Base-by-base conservation (phyloP, 495 filamentous ascomycete genomes). In the Cryomyces antarcticus region DNA sequence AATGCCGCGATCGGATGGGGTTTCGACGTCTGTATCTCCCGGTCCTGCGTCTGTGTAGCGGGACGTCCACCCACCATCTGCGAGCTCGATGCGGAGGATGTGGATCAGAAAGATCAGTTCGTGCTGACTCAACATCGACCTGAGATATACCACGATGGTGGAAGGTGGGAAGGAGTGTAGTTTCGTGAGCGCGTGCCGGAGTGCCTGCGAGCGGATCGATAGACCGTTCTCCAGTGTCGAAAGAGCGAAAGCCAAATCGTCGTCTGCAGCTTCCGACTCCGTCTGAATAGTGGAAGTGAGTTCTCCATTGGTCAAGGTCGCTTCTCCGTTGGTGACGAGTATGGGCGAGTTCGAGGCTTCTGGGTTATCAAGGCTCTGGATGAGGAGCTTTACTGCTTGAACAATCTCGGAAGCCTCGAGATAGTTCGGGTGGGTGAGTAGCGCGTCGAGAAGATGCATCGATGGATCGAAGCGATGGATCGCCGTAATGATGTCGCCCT, bases 51-150 rank as follows among this genome's bases (percentile, higher is more conserved):
- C 49, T 39, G 61, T 65, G 52, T 82, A 86, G 17, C 73, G 68
- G 11, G 77, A 73, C 0, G 74, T 76, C 79, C 78, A 84, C 6
- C 73, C 73, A 31, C 75, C 73, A 41, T 66, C 65, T 30, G 68
- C 66, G 13, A 85, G 59, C 48, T 81, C 72, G 39, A 70, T 62
- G 28, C 76, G 70, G 17, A 94, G 70, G 3, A 87, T 68, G 44
- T 82, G 72, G 50, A 92, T 72, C 42, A 92, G 65, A 28, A 73
- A 71, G 37, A 83, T 62, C 17, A 80, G 66, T 42, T 93, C 82
- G 17, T 75, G 63, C 6, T 68, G 71, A 10, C 69, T 70, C 49
- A 86, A 71, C 17, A 66, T 70, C 6, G 65, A 62, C 44, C 80
- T 78, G 31, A 95, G 64, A 31, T 75, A 67, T 44, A 69, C 58